Conservation (phyloP, 179 eudicot genomes). For the Actinidia arguta region DNA sequence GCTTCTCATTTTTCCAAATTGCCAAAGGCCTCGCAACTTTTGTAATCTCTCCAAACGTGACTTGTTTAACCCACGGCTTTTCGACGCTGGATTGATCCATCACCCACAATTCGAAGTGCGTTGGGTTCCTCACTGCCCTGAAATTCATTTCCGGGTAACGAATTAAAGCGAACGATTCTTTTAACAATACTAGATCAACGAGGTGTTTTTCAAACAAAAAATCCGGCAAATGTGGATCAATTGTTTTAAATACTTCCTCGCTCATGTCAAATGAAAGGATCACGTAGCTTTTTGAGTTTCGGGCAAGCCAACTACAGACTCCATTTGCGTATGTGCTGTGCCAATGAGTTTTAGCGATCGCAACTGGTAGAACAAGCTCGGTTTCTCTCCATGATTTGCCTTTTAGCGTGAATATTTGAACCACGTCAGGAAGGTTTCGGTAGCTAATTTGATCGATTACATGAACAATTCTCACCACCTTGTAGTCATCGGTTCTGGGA, state of each 20-base stretch:
- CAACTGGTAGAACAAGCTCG: neutral
- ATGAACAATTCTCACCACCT: neutral
- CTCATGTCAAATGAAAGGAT: conserved; percentile 15
- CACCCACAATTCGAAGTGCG: neutral
- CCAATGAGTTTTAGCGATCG: neutral
- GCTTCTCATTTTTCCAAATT: neutral
- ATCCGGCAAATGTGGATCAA: neutral
- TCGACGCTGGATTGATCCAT: neutral
- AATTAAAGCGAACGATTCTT: conserved; percentile 1
- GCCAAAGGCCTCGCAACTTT: neutral
- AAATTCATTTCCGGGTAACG: neutral
- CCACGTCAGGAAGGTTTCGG: neutral
- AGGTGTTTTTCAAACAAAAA: neutral
- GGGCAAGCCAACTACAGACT: neutral
- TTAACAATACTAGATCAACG: neutral
- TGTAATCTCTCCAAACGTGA: neutral
- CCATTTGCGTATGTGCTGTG: neutral
- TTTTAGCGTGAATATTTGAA: neutral
- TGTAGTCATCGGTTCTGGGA: neutral
- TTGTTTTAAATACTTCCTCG: neutral
- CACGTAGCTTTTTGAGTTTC: neutral
- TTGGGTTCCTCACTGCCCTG: neutral
- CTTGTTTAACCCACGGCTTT: neutral
- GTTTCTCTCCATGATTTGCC: neutral
- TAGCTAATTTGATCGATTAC: neutral